These are phyloP conservation scores for Chytriomyces hyalinus DNA, from an alignment of 192 early-diverging fungal genomes.

Conservation along the genomic window DNA sequence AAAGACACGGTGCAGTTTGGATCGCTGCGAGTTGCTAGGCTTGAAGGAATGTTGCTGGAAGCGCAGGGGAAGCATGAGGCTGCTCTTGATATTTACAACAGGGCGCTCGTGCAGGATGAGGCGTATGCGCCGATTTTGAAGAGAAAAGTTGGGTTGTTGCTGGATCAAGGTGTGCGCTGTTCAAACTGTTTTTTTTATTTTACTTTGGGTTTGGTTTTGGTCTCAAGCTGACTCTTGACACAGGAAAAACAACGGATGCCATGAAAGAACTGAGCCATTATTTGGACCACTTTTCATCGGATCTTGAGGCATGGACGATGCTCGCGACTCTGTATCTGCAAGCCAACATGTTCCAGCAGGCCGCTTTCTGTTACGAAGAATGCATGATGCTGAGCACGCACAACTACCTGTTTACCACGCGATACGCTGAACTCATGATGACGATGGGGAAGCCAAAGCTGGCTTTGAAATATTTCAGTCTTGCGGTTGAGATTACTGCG, in stretches of 20 bases:
- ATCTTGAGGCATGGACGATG: slow-evolving; percentile 90
- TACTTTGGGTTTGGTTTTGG: not conserved
- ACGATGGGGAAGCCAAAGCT: slow-evolving; percentile 68
- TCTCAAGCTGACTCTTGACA: not conserved
- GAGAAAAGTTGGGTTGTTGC: slow-evolving; percentile 76
- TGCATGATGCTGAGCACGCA: slow-evolving; percentile 84
- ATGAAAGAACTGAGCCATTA: slow-evolving; percentile 75
- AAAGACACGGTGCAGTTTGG: not conserved
- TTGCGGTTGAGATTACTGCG: slow-evolving; percentile 75
- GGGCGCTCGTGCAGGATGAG: slow-evolving; percentile 77
- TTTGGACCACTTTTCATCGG: slow-evolving; percentile 82
- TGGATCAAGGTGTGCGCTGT: slow-evolving; percentile 57
- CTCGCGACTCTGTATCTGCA: slow-evolving; percentile 76
- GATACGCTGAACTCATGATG: slow-evolving; percentile 88
- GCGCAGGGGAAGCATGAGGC: slow-evolving; percentile 71
- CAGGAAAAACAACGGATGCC: slow-evolving; percentile 62
- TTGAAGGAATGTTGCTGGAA: slow-evolving; percentile 82
- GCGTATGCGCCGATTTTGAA: slow-evolving; percentile 74
- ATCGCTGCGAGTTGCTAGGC: slow-evolving; percentile 49
- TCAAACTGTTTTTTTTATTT: not conserved
- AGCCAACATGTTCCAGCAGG: slow-evolving; percentile 76
- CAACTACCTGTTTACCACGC: slow-evolving; percentile 84
- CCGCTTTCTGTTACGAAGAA: slow-evolving; percentile 91
- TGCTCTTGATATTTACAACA: slow-evolving; percentile 74
- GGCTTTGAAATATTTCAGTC: slow-evolving; percentile 87